Conservation (phyloP, 2,329 filamentous ascomycete genomes). For the Grosmannia clavigera region DNA sequence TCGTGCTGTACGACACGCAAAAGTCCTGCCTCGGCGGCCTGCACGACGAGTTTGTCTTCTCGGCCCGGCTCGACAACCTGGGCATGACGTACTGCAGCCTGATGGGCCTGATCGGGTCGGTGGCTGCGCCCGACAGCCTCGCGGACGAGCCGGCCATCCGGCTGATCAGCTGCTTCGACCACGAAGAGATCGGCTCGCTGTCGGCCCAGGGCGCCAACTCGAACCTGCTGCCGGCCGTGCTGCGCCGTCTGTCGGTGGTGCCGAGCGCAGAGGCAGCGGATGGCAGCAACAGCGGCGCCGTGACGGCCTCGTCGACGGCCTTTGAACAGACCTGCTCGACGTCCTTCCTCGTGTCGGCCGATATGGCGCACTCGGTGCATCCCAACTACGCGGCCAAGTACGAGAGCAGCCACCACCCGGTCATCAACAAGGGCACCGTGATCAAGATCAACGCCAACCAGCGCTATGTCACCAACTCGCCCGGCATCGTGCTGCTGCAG, state of each 20-base stretch:
- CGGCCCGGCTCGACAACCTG: constrained; percentile 87
- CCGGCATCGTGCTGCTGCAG: constrained; percentile 84
- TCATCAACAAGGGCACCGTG: constrained; percentile 93
- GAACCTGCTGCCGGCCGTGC: constrained; percentile 76
- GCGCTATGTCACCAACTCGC: constrained; percentile 91
- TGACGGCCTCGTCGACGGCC: constrained; percentile 56
- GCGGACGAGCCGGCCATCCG: constrained; percentile 62
- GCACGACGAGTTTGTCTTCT: constrained; percentile 91
- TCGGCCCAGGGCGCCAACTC: constrained; percentile 91
- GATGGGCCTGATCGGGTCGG: constrained; percentile 70
- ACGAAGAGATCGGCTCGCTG: constrained; percentile 90
- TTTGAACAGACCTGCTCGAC: constrained; percentile 87
- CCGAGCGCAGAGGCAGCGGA: constrained; percentile 24
- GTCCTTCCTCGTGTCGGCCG: constrained; percentile 88
- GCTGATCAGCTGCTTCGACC: constrained; percentile 89
- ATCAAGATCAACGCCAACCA: constrained; percentile 98
- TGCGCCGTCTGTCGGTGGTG: constrained; percentile 74
- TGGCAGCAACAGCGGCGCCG: constrained; percentile 19
- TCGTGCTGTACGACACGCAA: constrained; percentile 94
- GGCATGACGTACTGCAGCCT: constrained; percentile 94
- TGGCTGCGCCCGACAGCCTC: constrained; percentile 50
- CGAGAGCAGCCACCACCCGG: constrained; percentile 77
- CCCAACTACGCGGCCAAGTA: constrained; percentile 92
- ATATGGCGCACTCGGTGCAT: constrained; percentile 95
- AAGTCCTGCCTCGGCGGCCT: constrained; percentile 80